A percentile compares a stretch with the other conserved stretches of the same genome.
Evolutionary conservation across 768 basidiomycete species (phyloP).

Genomic region (Suillus bovinus): DNA sequence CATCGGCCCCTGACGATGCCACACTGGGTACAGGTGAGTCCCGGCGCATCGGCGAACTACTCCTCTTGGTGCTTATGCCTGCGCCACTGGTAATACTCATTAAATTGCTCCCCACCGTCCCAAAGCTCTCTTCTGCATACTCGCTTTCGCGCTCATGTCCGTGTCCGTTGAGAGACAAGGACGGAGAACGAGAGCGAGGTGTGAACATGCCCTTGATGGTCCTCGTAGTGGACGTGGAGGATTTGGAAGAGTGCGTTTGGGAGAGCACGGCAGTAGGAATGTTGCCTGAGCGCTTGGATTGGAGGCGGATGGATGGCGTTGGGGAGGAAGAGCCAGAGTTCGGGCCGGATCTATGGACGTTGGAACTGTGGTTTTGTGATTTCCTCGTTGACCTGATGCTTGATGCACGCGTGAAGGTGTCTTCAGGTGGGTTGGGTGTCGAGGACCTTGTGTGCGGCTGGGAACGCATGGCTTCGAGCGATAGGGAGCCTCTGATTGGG

Average conservation of each 20-base stretch:
- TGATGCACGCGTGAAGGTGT: conserved; percentile 33
- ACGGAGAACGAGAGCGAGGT: conserved; percentile 51
- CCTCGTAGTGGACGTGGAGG: conserved; percentile 41
- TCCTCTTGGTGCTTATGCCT: not conserved
- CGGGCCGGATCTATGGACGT: not conserved
- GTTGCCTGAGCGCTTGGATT: conserved; percentile 1
- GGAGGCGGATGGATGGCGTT: not conserved
- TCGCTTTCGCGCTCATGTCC: conserved; percentile 23
- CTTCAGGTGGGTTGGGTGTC: conserved; percentile 33
- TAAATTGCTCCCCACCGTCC: conserved; percentile 53
- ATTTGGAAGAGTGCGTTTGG: not conserved
- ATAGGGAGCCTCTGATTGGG: conserved; percentile 19
- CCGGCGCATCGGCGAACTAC: not conserved
- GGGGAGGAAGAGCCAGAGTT: not conserved
- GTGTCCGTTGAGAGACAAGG: conserved; percentile 32
- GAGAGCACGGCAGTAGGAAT: not conserved
- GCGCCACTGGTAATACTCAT: not conserved
- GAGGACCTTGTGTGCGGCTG: conserved; percentile 27
- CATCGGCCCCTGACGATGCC: conserved; percentile 4
- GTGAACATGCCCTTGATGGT: conserved; percentile 61
- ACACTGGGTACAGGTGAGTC: conserved; percentile 9
- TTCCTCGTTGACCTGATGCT: not conserved
- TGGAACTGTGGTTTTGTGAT: not conserved
- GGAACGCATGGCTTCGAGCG: conserved; percentile 23
- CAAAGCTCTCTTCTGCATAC: conserved; percentile 55